Evolutionary conservation across 805 yeast species (phyloP), one percentile per base, ranked within the genome.

Genomic region (Metschnikowia sp.): DNA sequence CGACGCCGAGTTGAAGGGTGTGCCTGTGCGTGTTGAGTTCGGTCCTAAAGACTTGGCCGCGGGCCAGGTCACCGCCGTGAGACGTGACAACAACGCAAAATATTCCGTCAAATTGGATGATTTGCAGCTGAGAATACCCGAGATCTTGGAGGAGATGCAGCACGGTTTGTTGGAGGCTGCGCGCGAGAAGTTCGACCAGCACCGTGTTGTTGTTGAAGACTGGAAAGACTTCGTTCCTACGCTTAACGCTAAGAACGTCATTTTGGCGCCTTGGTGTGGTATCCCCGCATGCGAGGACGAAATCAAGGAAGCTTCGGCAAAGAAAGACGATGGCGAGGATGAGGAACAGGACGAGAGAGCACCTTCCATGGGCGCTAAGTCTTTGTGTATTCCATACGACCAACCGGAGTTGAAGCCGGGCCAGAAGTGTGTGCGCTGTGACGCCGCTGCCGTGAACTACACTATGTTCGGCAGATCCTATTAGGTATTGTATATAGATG

Each of bases 301-400:
- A 59, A 95, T 94, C 71, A 94, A 95, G 79, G 96, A 91, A 40
- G 76, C 88, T 39, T 82, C 88, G 13, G 89, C 96, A 37, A 81
- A 84, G 64, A 86, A 85, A 64, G 84, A 82, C 59, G 86, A 89
- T 57, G 92, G 86, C 53, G 96, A 87, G 56, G 83, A 74, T 29
- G 88, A 82, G 58, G 96, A 87, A 67, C 85, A 77, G 41, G 99
- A 94, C 65, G 98, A 94, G 64, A 86, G 88, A 69, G 89, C 99
- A 22, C 99, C 99, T 65, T 83, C 95, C 44, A 94, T 94, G 99
- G 99, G 99, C 65, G 99, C 99, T 57, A 94, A 94, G 77, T 86
- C 96, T 18, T 78, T 94, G 70, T 94, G 99, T 81, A 91, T 91
- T 68, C 99, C 99, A 56, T 84, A 83, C 64, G 86, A 88, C 35